Evolutionary conservation across 257 asterid species (phyloP), one percentile per base, ranked within the genome.

Genomic region (Rehmannia glutinosa): DNA sequence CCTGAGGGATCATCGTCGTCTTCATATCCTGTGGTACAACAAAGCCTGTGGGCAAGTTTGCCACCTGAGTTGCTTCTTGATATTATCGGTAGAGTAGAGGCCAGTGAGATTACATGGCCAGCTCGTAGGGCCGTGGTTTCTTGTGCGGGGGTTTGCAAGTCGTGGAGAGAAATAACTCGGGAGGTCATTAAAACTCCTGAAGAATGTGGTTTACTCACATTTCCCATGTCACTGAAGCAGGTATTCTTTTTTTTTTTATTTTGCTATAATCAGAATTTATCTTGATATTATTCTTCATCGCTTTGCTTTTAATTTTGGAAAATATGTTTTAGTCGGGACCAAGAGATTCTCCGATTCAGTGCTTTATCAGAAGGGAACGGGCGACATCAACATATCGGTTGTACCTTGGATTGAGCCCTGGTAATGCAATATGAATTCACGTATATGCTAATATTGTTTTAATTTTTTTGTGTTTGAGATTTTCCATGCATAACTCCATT

Each of bases 351-450:
- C 87, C 84, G 10, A 80, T 89, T 74, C 95, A 81, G 30, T 89
- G 96, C 83, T 87, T 78, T 73, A 84, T 89, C 72, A 74, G 81
- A 81, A 89, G 95, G 80, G 96, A 87, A 28, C 80, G 89, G 78
- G 81, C 76, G 17, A 77, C 87, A 35, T 89, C 95, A 7, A 84
- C 84, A 10, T 86, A 71, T 64, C 68, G 75, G 41, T 72, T 84
- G 75, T 86, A 79, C 77, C 88, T 88, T 28, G 96, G 96, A 63
- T 62, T 88, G 77, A 80, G 77, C 76, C 96, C 94, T 52, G 89
- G 96, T 83, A 76, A 78, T 3, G 8, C 4, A 64, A 71, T 28
- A 72, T 41, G 59, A 61, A 19, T 60, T 32, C 6, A 47, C 13
- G 52, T 28, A n/a, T 45, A 25, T 24, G 10, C 7, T 32, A 21